A percentile compares a stretch with the other conserved stretches of the same genome.
phyloP scores from a whole-genome alignment of 2,329 filamentous ascomycete genomes.

The Aspergillus fructus region DNA sequence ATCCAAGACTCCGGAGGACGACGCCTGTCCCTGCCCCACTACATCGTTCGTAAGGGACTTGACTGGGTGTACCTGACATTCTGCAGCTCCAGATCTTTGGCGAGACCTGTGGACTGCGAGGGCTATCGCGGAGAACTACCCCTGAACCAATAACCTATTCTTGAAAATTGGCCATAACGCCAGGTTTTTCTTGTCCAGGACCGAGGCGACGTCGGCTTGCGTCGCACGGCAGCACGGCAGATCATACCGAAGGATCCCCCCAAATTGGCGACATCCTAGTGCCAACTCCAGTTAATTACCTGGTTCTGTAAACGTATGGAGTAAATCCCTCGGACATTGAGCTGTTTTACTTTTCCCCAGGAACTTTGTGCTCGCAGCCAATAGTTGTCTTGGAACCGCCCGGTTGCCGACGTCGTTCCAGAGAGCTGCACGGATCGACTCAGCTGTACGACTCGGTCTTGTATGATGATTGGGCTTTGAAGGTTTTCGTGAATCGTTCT shows the following conservation, averaged over 20 bases:
- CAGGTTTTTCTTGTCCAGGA: slow-evolving; percentile 8
- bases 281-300: slow-evolving; percentile 9
- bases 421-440: not conserved
- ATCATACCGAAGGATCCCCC: slow-evolving; percentile 21
- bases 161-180: not conserved
- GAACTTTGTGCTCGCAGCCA: not conserved
- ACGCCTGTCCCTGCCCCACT: slow-evolving; percentile 7
- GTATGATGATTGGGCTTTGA: not conserved
- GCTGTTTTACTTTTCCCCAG: not conserved
- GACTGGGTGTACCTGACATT: slow-evolving; percentile 8
- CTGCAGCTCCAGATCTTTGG: slow-evolving; percentile 16
- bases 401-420: not conserved
- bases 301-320: slow-evolving; percentile 8
- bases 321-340: slow-evolving; percentile 5
- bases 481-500: not conserved
- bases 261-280: not conserved
- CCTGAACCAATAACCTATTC: slow-evolving; percentile 19
- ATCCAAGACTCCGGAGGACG: not conserved
- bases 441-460: slow-evolving; percentile 2
- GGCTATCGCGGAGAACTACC: slow-evolving; percentile 12
- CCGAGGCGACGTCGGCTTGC: slow-evolving; percentile 23
- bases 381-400: not conserved
- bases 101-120: slow-evolving; percentile 9
- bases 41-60: not conserved
- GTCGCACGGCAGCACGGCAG: slow-evolving; percentile 28